Evolutionary conservation across 192 early-diverging fungal genomes (phyloP).

Genomic region (Entomortierella chlamydospora): DNA sequence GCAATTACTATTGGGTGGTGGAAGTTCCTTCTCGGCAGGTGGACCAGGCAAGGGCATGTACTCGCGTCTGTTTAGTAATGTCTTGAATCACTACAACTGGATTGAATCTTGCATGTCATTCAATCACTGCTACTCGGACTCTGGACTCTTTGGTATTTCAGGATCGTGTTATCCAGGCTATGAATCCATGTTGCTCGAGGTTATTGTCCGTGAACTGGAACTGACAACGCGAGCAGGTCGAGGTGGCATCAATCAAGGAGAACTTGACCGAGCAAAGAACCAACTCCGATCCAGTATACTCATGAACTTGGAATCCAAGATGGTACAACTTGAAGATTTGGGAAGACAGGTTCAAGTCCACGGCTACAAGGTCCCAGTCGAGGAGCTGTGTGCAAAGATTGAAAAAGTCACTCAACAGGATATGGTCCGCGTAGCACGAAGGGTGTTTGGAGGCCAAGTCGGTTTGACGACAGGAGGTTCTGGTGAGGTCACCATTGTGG

Average conservation of each 20-base stretch:
- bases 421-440: constrained; percentile 79
- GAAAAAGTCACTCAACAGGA: constrained; percentile 81
- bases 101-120: constrained; percentile 94
- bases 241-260: constrained; percentile 62
- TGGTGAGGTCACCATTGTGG: constrained; percentile 74
- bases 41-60: constrained; percentile 99
- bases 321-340: constrained; percentile 96
- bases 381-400: constrained; percentile 84
- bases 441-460: constrained; percentile 74
- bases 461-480: constrained; percentile 64
- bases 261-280: constrained; percentile 92
- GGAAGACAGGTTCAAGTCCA: constrained; percentile 86
- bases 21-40: constrained; percentile 96
- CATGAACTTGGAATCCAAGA: constrained; percentile 93
- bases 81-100: constrained; percentile 94
- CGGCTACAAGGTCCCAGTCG: constrained; percentile 78
- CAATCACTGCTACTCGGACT: constrained; percentile 91
- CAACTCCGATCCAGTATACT: constrained; percentile 92
- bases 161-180: constrained; percentile 86
- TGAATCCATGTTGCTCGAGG: constrained; percentile 79
- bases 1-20: constrained; percentile 93
- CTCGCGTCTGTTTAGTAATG: constrained; percentile 94
- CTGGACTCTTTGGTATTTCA: constrained; percentile 93
- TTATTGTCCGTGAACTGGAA: constrained; percentile 87
- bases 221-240: constrained; percentile 65